Conservation (phyloP, 345 rosid genomes). For the Carallia pectinifolia region DNA sequence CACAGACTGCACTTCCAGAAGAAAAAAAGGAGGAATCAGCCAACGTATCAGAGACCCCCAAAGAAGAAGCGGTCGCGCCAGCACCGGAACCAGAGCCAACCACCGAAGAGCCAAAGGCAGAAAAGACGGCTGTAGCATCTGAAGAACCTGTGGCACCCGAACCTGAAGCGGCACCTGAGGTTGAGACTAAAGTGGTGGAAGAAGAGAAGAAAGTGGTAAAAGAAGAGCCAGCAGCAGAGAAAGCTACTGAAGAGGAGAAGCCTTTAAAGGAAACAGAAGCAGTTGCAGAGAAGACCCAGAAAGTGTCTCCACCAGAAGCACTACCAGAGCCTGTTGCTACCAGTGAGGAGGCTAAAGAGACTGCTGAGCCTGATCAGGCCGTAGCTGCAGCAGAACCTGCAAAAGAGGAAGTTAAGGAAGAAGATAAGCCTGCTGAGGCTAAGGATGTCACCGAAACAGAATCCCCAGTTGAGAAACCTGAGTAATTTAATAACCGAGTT, state of each 20-base stretch:
- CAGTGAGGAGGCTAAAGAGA: slow-evolving; percentile 21
- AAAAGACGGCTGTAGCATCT: slow-evolving; percentile 1
- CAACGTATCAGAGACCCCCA: slow-evolving; percentile 23
- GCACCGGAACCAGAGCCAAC: slow-evolving; percentile 10
- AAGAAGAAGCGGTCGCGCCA: slow-evolving; percentile 27
- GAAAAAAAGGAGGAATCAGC: slow-evolving; percentile 37
- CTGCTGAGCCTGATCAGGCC: slow-evolving; percentile 4
- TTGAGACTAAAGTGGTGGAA: slow-evolving; percentile 29
- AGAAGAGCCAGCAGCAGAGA: slow-evolving; percentile 34
- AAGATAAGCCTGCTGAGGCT: slow-evolving; percentile 21
- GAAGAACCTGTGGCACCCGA: slow-evolving; percentile 19
- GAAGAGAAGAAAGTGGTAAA: slow-evolving; percentile 32
- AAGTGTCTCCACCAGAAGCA: slow-evolving; percentile 1
- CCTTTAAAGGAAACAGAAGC: slow-evolving; percentile 29
- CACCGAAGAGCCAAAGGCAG: slow-evolving; percentile 18
- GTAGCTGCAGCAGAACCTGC: slow-evolving; percentile 13
- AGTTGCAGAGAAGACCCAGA: slow-evolving; percentile 5
- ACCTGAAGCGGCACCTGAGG: slow-evolving; percentile 23
- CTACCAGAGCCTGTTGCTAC: neutral
- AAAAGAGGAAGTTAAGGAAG: slow-evolving; percentile 26
- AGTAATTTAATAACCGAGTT: slow-evolving; percentile 4
- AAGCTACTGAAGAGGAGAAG: slow-evolving; percentile 22
- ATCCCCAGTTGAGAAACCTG: slow-evolving; percentile 28
- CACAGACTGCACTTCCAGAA: slow-evolving; percentile 33
- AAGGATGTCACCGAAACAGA: slow-evolving; percentile 14